These are phyloP conservation scores for Strobilomyces dryophilus DNA, from an alignment of 768 basidiomycete species.

Conservation along the genomic window DNA sequence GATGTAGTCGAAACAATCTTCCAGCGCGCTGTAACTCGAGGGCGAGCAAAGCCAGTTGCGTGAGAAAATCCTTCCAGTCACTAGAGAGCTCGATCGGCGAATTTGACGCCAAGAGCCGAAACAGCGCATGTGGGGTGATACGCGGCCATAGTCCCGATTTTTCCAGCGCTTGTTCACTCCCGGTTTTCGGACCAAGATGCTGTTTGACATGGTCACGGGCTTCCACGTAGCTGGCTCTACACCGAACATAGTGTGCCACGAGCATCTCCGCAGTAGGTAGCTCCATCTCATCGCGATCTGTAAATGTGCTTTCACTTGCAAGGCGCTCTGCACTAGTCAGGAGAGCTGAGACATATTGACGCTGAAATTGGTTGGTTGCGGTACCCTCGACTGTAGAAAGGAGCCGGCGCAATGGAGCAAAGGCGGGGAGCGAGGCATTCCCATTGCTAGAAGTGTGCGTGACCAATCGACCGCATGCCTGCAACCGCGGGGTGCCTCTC, in stretches of 20 bases:
- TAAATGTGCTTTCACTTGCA: neutral
- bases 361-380: conserved; percentile 11
- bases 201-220: neutral
- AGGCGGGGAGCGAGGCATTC: neutral
- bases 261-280: conserved; percentile 3
- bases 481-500: conserved; percentile 4
- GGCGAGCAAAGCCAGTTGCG: conserved; percentile 25
- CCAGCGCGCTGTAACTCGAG: conserved; percentile 35
- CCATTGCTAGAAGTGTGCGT: neutral
- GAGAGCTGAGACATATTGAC: conserved; percentile 8
- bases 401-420: conserved; percentile 1
- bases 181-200: conserved; percentile 12
- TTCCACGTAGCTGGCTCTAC: conserved; percentile 2
- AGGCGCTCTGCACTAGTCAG: conserved; percentile 6
- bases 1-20: too few species aligned
- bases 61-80: conserved; percentile 31
- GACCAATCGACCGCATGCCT: neutral
- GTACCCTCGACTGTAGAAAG: neutral
- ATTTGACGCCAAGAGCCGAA: conserved; percentile 29
- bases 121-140: conserved; percentile 28
- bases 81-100: conserved; percentile 11
- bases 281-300: neutral
- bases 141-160: conserved; percentile 37
- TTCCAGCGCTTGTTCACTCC: conserved; percentile 15
- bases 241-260: conserved; percentile 4